Evolutionary conservation across 2,329 filamentous ascomycete species (phyloP), one percentile per base, ranked within the genome.

Genomic region (Diaporthe helianthi): DNA sequence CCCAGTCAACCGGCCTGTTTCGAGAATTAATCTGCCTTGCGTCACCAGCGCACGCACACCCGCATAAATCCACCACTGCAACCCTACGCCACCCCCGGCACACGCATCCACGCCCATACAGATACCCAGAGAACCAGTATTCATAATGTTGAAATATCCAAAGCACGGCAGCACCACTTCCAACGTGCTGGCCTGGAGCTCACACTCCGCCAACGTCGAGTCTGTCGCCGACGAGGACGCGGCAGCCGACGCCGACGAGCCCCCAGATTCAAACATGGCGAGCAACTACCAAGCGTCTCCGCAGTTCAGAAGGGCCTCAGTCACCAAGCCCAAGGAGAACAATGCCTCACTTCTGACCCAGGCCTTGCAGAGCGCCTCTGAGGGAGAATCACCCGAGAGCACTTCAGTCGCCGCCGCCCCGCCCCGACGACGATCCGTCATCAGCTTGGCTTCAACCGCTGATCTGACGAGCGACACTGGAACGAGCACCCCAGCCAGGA

Each of bases 401-500:
- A 78, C 79, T 41, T 79, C 81, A 15, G 76, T 79, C 52, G 74
- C 80, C 49, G 73, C 80, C 49, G 73, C 75, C 65, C 78, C 76
- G 26, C 78, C 80, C 41, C 81, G 86, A 69, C 82, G 86, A 74
- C 84, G 89, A 70, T 95, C 92, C 71, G 90, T 91, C 75, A 91
- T 90, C 78, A 97, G 93, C 83, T 82, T 91, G 70, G 86, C 92
- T 54, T 97, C 94, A 1, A 97, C 93, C 3, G 92, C 92, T 46
- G 95, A 98, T 73, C 85, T 98, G 69, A 98, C 94, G n/a, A 98
- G 94, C 80, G 96, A 98, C 76, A 96, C 93, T 69, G 94, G 93
- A 70, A 83, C 97, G 70, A 97, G 94, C 22, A 98, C 93, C 76
- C 94, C 95, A 51, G 92, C 93, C n/a, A 86, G 93, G 68, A 93